Evolutionary conservation across 2,329 filamentous ascomycete genomes (phyloP), one percentile per base, ranked within the genome.

Genomic region (Scedosporium apiospermum): DNA sequence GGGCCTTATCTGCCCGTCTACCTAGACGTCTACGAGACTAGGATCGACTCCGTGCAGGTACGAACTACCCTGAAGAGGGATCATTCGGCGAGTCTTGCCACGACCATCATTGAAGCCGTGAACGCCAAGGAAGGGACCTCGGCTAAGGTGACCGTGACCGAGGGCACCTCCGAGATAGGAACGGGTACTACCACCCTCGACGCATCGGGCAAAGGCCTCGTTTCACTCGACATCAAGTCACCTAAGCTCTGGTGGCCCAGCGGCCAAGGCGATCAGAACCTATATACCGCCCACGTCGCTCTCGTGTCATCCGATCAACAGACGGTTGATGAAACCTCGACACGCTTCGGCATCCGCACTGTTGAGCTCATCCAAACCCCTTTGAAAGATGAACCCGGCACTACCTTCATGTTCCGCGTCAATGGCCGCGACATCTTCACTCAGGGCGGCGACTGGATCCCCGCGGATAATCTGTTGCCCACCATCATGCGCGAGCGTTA

Each of bases 1-100:
- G 86, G 86, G 0, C 83, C 85, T 2, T 92, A 89, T 88, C 82
- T 82, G 65, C 81, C 85, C 2, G 79, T 91, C 1, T 79, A 79
- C 12, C 71, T 92, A 1, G 88, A 93, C 70, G 79, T 80, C 0
- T 91, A 88, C 64, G 71, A 76, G 49, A 77, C 79, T 7, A 77
- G 82, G 16, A 73, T 92, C 4, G 76, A 81, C 0, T 84, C 90
- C 66, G 72, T 91, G 3, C 81, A 80, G 65, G 71, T 77, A 1
- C 67, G 77, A 38, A 72, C 70, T 62, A 68, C 73, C 21, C 67
- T 77, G 12, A 69, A 65, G 10, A 58, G 68, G 7, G 74, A 80
- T 65, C 67, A 78, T 41, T 71, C 73, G 60, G 67, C 66, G 1
- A 77, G 74, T 30, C 73, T 70, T 1, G 70, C 80, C 12, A 69